phyloP scores from a whole-genome alignment of 176 grass and related monocot genomes.

The Aegilops tauschii region DNA sequence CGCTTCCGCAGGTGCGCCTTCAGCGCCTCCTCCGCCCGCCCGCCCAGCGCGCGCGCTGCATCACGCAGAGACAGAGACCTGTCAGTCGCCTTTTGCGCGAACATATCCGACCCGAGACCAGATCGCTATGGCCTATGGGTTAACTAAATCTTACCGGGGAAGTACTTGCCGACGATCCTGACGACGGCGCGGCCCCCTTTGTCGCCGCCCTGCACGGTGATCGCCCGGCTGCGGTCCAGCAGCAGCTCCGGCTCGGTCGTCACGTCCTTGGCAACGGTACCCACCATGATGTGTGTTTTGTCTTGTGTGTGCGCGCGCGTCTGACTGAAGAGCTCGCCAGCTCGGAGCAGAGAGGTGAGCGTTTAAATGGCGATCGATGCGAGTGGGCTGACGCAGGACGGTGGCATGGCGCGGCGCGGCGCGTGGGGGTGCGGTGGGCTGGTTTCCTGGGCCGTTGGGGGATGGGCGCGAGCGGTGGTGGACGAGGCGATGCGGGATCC shows the following conservation, averaged over 20 bases:
- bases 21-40: constrained; percentile 48
- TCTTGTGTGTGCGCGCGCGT: not conserved
- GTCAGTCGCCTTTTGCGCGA: not conserved
- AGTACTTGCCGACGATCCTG: constrained; percentile 80
- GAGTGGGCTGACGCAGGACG: not conserved
- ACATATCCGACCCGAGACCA: not conserved
- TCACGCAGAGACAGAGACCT: not conserved
- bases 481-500: constrained; percentile 26
- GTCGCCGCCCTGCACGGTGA: constrained; percentile 65
- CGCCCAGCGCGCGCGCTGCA: constrained; percentile 60
- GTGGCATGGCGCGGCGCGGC: constrained; percentile 20
- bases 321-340: not conserved
- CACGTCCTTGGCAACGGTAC: not conserved
- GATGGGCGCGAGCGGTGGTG: constrained; percentile 26
- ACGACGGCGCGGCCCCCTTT: constrained; percentile 56
- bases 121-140: not conserved
- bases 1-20: constrained; percentile 37
- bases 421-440: not conserved
- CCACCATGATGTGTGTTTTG: constrained; percentile 9
- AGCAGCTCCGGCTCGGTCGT: constrained; percentile 35
- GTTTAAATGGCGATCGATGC: constrained; percentile 34
- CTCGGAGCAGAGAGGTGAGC: not conserved
- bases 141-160: constrained; percentile 33
- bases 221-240: constrained; percentile 57
- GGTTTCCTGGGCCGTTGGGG: constrained; percentile 8